Conservation (phyloP, 805 yeast genomes). For the Helenozyma rhizophorensis region DNA sequence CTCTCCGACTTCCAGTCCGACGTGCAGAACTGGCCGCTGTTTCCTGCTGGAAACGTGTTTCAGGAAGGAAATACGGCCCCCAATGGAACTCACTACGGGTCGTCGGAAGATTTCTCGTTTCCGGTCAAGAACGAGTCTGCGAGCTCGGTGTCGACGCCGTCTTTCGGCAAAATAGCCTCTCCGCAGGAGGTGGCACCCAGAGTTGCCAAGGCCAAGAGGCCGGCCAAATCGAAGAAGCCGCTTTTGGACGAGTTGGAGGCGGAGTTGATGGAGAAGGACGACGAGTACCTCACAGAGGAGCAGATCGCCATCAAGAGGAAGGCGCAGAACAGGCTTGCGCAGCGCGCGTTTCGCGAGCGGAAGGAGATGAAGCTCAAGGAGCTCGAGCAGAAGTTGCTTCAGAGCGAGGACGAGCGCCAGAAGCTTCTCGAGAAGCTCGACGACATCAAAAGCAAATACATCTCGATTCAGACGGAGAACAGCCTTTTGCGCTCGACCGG, state of each 20-base stretch:
- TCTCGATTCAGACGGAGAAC: slow-evolving; percentile 59
- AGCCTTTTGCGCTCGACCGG: slow-evolving; percentile 37
- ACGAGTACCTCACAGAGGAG: slow-evolving; percentile 32
- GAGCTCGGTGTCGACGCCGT: too few species aligned
- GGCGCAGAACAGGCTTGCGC: slow-evolving; percentile 84
- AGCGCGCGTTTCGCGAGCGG: slow-evolving; percentile 79
- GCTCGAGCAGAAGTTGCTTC: slow-evolving; percentile 52
- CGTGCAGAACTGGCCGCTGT: too few species aligned
- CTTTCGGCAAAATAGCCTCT: too few species aligned
- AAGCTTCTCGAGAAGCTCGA: slow-evolving; percentile 46
- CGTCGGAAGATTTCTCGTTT: too few species aligned
- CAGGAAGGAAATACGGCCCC: too few species aligned
- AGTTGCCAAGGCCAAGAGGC: too few species aligned
- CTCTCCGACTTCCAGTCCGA: too few species aligned
- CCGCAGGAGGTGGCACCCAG: too few species aligned
- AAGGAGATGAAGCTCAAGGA: slow-evolving; percentile 70
- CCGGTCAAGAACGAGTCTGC: too few species aligned
- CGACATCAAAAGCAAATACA: slow-evolving; percentile 49
- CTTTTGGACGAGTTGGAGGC: slow-evolving; percentile 34
- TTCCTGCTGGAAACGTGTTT: too few species aligned
- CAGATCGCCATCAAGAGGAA: slow-evolving; percentile 54
- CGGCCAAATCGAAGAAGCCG: neutral
- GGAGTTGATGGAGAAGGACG: slow-evolving; percentile 32
- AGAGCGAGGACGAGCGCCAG: slow-evolving; percentile 53
- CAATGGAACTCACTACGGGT: too few species aligned